A percentile compares a stretch with the other conserved stretches of the same genome.
These are phyloP conservation scores for Piper betle DNA, from an alignment of 164 flowering plant genomes.

Conservation along the genomic window DNA sequence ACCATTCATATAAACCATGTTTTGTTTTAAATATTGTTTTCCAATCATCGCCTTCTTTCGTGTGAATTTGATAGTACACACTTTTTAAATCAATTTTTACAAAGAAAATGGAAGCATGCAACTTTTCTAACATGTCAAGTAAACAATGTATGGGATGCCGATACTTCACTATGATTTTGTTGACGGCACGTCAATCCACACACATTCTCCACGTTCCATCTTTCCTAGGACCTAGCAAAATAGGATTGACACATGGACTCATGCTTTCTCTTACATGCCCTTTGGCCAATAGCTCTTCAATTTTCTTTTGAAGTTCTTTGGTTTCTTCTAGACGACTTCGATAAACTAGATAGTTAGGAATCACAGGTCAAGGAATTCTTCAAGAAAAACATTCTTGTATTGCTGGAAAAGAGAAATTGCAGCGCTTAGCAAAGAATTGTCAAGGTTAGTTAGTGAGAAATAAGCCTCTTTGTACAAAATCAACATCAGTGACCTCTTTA, in stretches of 20 bases:
- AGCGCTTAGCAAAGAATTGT: too few relatives aligned
- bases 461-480: too few relatives aligned
- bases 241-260: too few relatives aligned
- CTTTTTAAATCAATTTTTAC: background rate
- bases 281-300: too few relatives aligned
- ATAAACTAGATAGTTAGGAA: background rate
- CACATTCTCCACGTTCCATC: background rate
- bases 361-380: background rate
- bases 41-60: background rate
- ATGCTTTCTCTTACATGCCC: too few relatives aligned
- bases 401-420: too few relatives aligned
- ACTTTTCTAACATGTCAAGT: constrained; percentile 1
- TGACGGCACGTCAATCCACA: background rate
- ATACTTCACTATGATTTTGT: constrained; percentile 3
- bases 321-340: constrained; percentile 1
- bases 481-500: too few relatives aligned
- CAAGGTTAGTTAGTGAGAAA: too few relatives aligned
- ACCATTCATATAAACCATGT: constrained; percentile 1
- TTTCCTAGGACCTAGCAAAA: too few relatives aligned
- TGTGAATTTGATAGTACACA: background rate
- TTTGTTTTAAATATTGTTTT: background rate
- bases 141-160: background rate
- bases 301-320: too few relatives aligned
- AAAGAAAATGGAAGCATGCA: constrained; percentile 2
- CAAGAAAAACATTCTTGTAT: too few relatives aligned